phyloP scores from a whole-genome alignment of 2,329 filamentous ascomycete species.

The Calcarisporium arbuscula region DNA sequence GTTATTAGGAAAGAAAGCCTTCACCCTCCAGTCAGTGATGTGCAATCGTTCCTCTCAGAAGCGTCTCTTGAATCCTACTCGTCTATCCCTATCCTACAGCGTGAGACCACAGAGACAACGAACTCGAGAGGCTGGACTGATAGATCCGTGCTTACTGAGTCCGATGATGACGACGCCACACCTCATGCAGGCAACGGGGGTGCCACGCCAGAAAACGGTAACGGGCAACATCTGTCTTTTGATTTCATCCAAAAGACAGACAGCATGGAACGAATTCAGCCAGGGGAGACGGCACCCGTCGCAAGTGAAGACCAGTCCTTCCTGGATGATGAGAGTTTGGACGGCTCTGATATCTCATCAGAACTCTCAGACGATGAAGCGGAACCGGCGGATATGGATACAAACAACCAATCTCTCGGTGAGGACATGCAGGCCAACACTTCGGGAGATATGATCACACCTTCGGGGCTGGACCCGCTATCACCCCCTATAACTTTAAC shows the following conservation, averaged over 20 bases:
- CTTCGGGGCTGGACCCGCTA: slow-evolving; percentile 25
- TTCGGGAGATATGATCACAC: too few species aligned
- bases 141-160: slow-evolving; percentile 46
- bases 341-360: slow-evolving; percentile 55
- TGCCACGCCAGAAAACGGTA: slow-evolving; percentile 11
- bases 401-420: too few species aligned
- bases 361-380: slow-evolving; percentile 51
- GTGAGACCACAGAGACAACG: slow-evolving; percentile 38
- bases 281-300: slow-evolving; percentile 25
- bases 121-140: too few species aligned
- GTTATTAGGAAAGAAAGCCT: too few species aligned
- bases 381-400: too few species aligned
- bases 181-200: slow-evolving; percentile 14
- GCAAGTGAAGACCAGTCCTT: slow-evolving; percentile 35
- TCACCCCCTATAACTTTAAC: slow-evolving; percentile 43
- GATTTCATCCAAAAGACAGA: slow-evolving; percentile 49
- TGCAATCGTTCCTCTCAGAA: slow-evolving; percentile 46
- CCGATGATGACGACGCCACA: slow-evolving; percentile 31
- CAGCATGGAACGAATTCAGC: slow-evolving; percentile 40
- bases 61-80: slow-evolving; percentile 69
- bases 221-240: slow-evolving; percentile 38
- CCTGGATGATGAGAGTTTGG: slow-evolving; percentile 43
- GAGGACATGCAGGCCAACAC: too few species aligned
- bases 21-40: slow-evolving; percentile 25
- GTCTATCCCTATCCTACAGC: slow-evolving; percentile 70